A percentile compares a stretch with the other conserved stretches of the same genome.
These are phyloP conservation scores for Penicillium sp. DNA, from an alignment of 2,329 filamentous ascomycete species.

Conservation along the genomic window DNA sequence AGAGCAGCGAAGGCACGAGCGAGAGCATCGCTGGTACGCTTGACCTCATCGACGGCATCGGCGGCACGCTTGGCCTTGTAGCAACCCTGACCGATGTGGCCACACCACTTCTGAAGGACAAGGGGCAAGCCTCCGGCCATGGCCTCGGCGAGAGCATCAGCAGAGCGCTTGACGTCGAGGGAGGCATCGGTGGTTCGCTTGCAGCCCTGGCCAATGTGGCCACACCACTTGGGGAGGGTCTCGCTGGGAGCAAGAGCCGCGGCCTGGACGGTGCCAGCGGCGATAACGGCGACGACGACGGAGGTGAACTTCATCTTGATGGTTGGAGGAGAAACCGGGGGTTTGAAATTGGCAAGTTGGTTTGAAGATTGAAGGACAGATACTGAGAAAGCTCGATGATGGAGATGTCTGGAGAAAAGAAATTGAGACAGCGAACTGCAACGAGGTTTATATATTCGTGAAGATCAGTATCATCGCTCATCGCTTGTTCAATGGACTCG, in stretches of 20 bases:
- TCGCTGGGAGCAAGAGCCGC: background rate
- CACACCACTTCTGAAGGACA: constrained; percentile 28
- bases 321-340: constrained; percentile 10
- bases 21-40: constrained; percentile 28
- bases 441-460: background rate
- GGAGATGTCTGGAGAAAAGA: constrained; percentile 3
- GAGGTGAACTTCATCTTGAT: constrained; percentile 44
- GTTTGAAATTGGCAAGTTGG: constrained; percentile 6
- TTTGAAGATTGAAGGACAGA: constrained; percentile 5
- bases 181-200: constrained; percentile 24
- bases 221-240: constrained; percentile 25
- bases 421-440: background rate
- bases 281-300: constrained; percentile 36
- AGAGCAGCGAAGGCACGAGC: constrained; percentile 28
- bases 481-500: background rate
- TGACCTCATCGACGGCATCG: constrained; percentile 51
- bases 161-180: constrained; percentile 26
- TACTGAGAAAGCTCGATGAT: constrained; percentile 10
- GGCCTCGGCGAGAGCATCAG: constrained; percentile 27
- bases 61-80: constrained; percentile 60
- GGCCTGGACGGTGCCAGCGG: constrained; percentile 30
- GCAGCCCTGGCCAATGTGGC: constrained; percentile 25
- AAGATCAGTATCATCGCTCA: background rate
- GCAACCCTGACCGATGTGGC: constrained; percentile 29
- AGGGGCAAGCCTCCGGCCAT: constrained; percentile 21